Evolutionary conservation across 129 eudicot genomes (phyloP).

Genomic region (Pittosporum tobira): DNA sequence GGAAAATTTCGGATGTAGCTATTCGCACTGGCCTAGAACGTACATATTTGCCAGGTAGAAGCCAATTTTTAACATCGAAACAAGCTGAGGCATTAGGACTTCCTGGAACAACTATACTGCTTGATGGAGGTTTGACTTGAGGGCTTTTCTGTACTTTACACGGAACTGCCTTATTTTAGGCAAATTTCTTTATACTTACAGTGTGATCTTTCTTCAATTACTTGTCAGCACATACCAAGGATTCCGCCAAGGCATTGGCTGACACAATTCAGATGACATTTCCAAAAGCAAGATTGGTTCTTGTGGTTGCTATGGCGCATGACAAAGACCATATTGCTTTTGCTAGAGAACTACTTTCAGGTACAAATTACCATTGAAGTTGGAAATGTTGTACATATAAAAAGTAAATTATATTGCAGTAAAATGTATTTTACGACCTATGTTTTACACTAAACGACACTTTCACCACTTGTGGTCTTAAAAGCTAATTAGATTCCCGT

Average conservation of each 20-base stretch:
- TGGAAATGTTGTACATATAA: too few species aligned
- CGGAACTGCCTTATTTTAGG: neutral
- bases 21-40: constrained; percentile 67
- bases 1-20: constrained; percentile 62
- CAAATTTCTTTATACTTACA: neutral
- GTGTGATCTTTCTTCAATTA: neutral
- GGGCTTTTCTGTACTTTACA: neutral
- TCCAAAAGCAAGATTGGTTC: constrained; percentile 43
- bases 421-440: too few species aligned
- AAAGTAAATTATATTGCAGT: too few species aligned
- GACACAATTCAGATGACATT: constrained; percentile 48
- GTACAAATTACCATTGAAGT: too few species aligned
- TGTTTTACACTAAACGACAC: too few species aligned
- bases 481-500: too few species aligned
- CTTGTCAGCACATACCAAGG: constrained; percentile 89
- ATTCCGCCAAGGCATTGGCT: constrained; percentile 87
- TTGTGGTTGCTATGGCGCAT: constrained; percentile 93
- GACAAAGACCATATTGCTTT: constrained; percentile 91
- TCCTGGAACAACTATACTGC: constrained; percentile 58
- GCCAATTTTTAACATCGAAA: constrained; percentile 56
- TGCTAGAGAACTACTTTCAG: constrained; percentile 65
- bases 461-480: too few species aligned
- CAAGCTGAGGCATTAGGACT: constrained; percentile 68
- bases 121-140: constrained; percentile 72
- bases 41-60: constrained; percentile 70